Evolutionary conservation across 2,329 filamentous ascomycete genomes (phyloP).

Genomic region (Penicillium sp.): DNA sequence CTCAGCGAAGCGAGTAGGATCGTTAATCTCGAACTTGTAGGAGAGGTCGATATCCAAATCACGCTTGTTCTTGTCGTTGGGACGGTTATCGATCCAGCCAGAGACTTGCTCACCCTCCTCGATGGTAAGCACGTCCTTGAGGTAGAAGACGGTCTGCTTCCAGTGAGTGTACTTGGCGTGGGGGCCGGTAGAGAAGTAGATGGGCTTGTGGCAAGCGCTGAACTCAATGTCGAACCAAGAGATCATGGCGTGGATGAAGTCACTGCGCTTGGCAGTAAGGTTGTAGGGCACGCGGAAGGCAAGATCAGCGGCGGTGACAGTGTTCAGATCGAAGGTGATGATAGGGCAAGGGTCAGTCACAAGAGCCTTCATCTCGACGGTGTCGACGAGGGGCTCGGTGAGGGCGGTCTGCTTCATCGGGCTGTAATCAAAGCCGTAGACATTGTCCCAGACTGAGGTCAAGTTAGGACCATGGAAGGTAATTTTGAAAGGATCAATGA

Average conservation of each 20-base stretch:
- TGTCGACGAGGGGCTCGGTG: slow-evolving; percentile 94
- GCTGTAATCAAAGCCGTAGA: slow-evolving; percentile 96
- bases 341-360: slow-evolving; percentile 87
- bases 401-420: slow-evolving; percentile 92
- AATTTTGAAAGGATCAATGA: slow-evolving; percentile 1
- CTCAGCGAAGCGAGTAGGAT: slow-evolving; percentile 66
- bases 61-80: slow-evolving; percentile 90
- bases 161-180: slow-evolving; percentile 99
- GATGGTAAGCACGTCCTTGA: slow-evolving; percentile 88
- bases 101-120: slow-evolving; percentile 79
- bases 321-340: slow-evolving; percentile 91
- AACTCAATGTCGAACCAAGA: slow-evolving; percentile 99
- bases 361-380: slow-evolving; percentile 94
- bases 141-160: slow-evolving; percentile 99
- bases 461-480: slow-evolving; percentile 24
- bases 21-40: slow-evolving; percentile 77
- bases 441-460: slow-evolving; percentile 97
- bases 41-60: slow-evolving; percentile 89
- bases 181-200: slow-evolving; percentile 93
- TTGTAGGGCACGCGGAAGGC: slow-evolving; percentile 79
- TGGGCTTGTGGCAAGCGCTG: slow-evolving; percentile 95
- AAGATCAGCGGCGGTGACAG: slow-evolving; percentile 77
- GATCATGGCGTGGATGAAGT: slow-evolving; percentile 95
- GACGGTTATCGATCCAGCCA: slow-evolving; percentile 76
- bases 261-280: slow-evolving; percentile 76